These are phyloP conservation scores for Nothomitra cinnamomea DNA, from an alignment of 2,329 filamentous ascomycete genomes.

Conservation along the genomic window DNA sequence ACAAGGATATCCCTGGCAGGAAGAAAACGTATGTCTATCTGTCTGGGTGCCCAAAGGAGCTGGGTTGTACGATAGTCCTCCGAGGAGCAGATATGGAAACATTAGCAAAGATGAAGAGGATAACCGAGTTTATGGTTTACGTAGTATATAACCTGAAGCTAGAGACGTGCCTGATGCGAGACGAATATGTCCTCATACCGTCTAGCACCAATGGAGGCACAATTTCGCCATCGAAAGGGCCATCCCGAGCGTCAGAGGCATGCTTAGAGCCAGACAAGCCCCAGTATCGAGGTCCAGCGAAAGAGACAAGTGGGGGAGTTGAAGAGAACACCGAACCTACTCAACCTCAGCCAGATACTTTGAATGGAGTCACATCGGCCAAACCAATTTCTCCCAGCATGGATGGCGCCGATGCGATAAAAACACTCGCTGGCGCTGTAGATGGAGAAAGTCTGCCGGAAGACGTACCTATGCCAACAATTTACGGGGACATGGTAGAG, in stretches of 20 bases:
- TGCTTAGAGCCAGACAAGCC: background rate
- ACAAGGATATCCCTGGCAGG: slow-evolving; percentile 51
- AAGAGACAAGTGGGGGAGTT: background rate
- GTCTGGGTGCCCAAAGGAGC: slow-evolving; percentile 72
- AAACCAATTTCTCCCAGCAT: background rate
- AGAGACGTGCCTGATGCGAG: slow-evolving; percentile 83
- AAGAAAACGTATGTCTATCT: slow-evolving; percentile 96
- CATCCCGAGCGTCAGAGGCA: background rate
- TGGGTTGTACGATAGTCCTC: slow-evolving; percentile 88
- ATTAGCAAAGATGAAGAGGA: slow-evolving; percentile 68
- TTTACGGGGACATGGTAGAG: slow-evolving; percentile 87
- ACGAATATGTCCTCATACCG: slow-evolving; percentile 78
- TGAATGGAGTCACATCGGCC: background rate
- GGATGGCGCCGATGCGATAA: background rate
- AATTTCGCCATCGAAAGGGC: slow-evolving; percentile 20
- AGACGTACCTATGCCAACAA: slow-evolving; percentile 71
- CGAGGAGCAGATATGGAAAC: slow-evolving; percentile 59
- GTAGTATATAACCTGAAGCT: slow-evolving; percentile 96
- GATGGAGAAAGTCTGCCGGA: background rate
- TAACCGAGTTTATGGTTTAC: slow-evolving; percentile 98
- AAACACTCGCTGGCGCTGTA: background rate
- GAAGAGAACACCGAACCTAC: background rate
- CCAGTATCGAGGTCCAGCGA: background rate
- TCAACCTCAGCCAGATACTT: background rate
- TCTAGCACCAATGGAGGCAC: slow-evolving; percentile 34